phyloP scores from a whole-genome alignment of 2,329 filamentous ascomycete genomes.

The Plenodomus tracheiphilus region DNA sequence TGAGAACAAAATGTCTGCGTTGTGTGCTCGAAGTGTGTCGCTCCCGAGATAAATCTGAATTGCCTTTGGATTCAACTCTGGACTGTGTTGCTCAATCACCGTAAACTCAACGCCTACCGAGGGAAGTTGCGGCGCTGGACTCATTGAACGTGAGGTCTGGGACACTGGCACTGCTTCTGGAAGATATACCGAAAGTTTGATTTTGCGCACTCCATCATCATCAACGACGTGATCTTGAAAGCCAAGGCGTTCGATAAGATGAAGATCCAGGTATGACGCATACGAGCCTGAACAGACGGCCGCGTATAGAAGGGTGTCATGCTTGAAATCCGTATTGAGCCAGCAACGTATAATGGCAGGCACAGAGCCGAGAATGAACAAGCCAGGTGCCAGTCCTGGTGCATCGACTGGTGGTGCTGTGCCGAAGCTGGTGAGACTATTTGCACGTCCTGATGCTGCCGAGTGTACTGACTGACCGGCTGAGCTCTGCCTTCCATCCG shows the following conservation, averaged over 20 bases:
- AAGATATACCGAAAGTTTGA: conserved; percentile 82
- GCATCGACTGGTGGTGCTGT: conserved; percentile 77
- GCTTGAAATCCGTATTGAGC: conserved; percentile 88
- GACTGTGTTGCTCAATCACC: conserved; percentile 62
- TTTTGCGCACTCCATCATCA: conserved; percentile 66
- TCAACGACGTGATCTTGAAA: conserved; percentile 68
- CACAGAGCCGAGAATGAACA: conserved; percentile 84
- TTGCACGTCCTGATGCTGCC: conserved; percentile 76
- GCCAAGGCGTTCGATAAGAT: conserved; percentile 74
- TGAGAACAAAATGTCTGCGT: conserved; percentile 88
- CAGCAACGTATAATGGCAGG: conserved; percentile 96
- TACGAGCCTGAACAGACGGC: conserved; percentile 91
- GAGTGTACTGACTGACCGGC: conserved; percentile 83
- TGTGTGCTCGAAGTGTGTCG: conserved; percentile 82
- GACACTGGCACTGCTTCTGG: conserved; percentile 86
- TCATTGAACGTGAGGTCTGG: conserved; percentile 71
- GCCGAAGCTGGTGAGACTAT: conserved; percentile 69
- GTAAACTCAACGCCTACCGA: conserved; percentile 80
- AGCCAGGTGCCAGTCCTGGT: conserved; percentile 76
- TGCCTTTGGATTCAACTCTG: conserved; percentile 57
- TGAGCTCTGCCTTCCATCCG: conserved; percentile 91
- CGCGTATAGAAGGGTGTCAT: conserved; percentile 85
- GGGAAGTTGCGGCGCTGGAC: conserved; percentile 77
- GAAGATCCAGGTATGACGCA: conserved; percentile 77
- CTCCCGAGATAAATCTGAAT: conserved; percentile 91